Evolutionary conservation across 2,329 filamentous ascomycete species (phyloP).

Genomic region (Bipolaris sorokiniana): DNA sequence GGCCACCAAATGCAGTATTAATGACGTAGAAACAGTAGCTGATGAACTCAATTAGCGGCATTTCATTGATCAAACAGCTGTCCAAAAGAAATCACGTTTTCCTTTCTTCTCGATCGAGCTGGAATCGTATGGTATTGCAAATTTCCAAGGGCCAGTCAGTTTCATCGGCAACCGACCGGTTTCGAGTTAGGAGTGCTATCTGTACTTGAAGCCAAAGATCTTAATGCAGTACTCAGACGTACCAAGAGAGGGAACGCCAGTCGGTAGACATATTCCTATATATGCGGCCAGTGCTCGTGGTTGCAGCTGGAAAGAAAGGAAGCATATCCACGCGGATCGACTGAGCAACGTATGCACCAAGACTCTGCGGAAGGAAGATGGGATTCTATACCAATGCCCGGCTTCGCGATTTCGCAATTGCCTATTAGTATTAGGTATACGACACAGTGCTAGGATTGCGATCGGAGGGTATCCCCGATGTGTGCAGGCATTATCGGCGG

Average conservation of each 20-base stretch:
- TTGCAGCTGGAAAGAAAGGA: background rate
- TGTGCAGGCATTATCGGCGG: background rate
- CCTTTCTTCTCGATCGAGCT: background rate
- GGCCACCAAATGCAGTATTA: too few relatives aligned
- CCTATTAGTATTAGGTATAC: background rate
- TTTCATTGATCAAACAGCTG: too few relatives aligned
- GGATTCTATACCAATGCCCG: background rate
- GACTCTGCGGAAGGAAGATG: background rate
- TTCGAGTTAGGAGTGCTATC: background rate
- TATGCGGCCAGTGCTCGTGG: background rate
- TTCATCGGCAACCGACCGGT: background rate
- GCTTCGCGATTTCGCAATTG: background rate
- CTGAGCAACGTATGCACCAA: background rate
- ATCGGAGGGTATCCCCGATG: background rate
- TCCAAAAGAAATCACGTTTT: too few relatives aligned
- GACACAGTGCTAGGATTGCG: background rate
- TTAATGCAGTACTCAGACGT: background rate
- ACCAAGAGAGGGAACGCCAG: background rate
- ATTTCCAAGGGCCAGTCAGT: background rate
- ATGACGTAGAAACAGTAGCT: too few relatives aligned
- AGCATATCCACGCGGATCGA: background rate
- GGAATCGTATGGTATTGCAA: too few relatives aligned
- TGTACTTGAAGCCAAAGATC: background rate
- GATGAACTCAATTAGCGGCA: too few relatives aligned
- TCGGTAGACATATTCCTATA: background rate